A percentile compares a stretch with the other conserved stretches of the same genome.
Evolutionary conservation across 208 protist genomes (phyloP).

Genomic region (Naegleria fowleri): DNA sequence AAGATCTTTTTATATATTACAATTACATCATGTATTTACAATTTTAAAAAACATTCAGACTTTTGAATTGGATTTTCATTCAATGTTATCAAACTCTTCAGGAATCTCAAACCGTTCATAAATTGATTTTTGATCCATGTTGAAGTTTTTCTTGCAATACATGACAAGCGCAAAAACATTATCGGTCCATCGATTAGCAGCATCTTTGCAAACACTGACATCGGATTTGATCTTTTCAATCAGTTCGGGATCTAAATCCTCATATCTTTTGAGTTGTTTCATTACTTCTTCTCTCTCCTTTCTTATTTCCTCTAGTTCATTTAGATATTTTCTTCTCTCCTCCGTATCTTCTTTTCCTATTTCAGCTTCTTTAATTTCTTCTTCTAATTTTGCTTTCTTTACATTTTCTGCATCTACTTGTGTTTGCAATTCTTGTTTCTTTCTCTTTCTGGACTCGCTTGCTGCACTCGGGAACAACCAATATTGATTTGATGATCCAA

Average conservation of each 20-base stretch:
- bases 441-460: neutral
- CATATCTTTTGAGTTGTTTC: neutral
- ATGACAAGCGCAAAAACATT: neutral
- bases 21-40: too few species aligned
- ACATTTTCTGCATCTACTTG: neutral
- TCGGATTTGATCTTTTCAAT: conserved; percentile 2
- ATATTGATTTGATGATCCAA: neutral
- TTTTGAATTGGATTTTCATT: neutral
- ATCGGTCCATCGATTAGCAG: conserved; percentile 2
- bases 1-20: neutral
- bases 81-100: neutral
- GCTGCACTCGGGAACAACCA: conserved; percentile 8
- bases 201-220: neutral
- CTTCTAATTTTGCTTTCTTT: conserved; percentile 13
- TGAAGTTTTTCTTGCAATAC: neutral
- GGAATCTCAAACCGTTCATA: neutral
- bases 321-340: neutral
- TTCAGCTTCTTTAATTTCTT: neutral
- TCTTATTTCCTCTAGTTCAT: neutral
- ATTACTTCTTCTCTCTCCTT: neutral
- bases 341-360: neutral
- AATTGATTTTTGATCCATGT: neutral
- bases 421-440: neutral
- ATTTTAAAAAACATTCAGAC: too few species aligned
- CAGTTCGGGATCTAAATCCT: neutral